Evolutionary conservation across 208 protist genomes (phyloP).

Genomic region (Leishmania mexicana): DNA sequence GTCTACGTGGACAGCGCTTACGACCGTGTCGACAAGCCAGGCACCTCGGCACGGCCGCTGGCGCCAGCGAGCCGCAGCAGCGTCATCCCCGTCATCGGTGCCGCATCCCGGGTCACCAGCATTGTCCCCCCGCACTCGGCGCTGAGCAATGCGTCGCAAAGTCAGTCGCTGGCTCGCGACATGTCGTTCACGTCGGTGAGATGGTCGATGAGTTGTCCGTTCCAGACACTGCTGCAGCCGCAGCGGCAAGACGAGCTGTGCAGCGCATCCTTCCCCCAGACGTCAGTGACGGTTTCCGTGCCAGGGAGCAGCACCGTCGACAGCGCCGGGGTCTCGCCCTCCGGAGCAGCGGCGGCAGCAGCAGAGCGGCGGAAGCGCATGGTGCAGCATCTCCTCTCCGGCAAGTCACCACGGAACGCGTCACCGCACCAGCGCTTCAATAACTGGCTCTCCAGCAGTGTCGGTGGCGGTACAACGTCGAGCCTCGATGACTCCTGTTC

Average conservation of each 20-base stretch:
- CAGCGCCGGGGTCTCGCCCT: not conserved
- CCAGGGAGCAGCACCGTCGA: not conserved
- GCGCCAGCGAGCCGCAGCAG: not conserved
- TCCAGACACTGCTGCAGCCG: not conserved
- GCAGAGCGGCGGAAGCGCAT: constrained; percentile 1
- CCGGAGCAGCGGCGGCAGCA: not conserved
- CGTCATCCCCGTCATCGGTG: not conserved
- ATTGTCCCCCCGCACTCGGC: not conserved
- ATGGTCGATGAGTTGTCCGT: not conserved
- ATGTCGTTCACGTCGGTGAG: not conserved
- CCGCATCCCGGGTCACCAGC: not conserved
- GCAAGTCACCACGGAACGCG: constrained; percentile 4
- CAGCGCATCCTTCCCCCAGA: not conserved
- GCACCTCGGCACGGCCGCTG: not conserved
- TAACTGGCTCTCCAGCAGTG: not conserved
- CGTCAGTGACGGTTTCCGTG: not conserved
- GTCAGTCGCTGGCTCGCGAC: not conserved
- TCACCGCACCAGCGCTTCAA: constrained; percentile 12
- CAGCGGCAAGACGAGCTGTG: not conserved
- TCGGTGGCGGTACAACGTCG: not conserved
- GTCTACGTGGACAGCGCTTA: not conserved
- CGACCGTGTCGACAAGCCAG: not conserved
- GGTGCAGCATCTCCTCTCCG: constrained; percentile 1
- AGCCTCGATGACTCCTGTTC: not conserved
- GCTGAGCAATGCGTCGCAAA: not conserved